Evolutionary conservation across 371 early-diverging fungal species (phyloP).

Genomic region (Syncephalastrum monosporum): DNA sequence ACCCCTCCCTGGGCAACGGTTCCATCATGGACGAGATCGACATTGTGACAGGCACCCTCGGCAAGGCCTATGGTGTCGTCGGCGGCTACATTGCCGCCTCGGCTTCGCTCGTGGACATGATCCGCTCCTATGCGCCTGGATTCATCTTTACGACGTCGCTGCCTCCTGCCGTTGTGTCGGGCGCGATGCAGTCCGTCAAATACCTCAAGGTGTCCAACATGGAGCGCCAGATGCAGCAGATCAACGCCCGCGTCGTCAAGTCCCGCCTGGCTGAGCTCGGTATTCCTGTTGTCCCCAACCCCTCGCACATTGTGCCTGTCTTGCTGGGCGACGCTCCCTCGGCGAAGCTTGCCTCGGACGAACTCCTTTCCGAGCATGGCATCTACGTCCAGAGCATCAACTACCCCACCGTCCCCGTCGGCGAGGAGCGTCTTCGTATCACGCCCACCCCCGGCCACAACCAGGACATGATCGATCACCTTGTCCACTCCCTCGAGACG

Average conservation of each 20-base stretch:
- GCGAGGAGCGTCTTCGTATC: constrained; percentile 96
- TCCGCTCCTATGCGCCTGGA: constrained; percentile 98
- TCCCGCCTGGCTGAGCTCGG: constrained; percentile 73
- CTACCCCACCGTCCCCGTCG: constrained; percentile 94
- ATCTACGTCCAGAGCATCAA: constrained; percentile 99
- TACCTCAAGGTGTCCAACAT: constrained; percentile 80
- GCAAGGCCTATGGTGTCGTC: constrained; percentile 97
- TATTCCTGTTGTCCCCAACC: constrained; percentile 97
- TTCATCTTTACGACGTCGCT: constrained; percentile 99
- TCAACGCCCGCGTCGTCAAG: constrained; percentile 88
- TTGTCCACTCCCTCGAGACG: constrained; percentile 80
- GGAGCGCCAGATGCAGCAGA: constrained; percentile 91
- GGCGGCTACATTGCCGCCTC: constrained; percentile 97
- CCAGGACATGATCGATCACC: constrained; percentile 73
- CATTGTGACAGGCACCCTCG: constrained; percentile 96
- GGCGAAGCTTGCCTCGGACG: constrained; percentile 90
- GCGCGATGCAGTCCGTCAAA: constrained; percentile 88
- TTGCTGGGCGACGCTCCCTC: constrained; percentile 94
- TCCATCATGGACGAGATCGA: constrained; percentile 89
- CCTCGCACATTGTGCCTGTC: constrained; percentile 97
- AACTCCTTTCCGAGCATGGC: constrained; percentile 80
- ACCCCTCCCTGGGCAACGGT: constrained; percentile 55
- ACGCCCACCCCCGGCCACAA: constrained; percentile 97
- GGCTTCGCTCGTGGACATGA: constrained; percentile 89
- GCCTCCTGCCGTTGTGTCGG: constrained; percentile 92